Conservation (phyloP, 129 eudicot genomes). For the carrot (Daucus carota) region DH1_v3.0 NC_030387.2:33465501-33466000, state of each 20-base stretch:
- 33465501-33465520: constrained; percentile 38
- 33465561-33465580: no score
- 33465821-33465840: neutral
- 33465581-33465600: no score
- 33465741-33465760: constrained; percentile 78
- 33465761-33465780: constrained; percentile 38
- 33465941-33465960: constrained; percentile 42
- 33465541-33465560: constrained; percentile 25
- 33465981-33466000: constrained; percentile 64
- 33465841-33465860: neutral
- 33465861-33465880: neutral
- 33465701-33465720: constrained; percentile 58
- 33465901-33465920: neutral
- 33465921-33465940: constrained; percentile 17
- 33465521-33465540: constrained; percentile 36
- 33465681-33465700: constrained; percentile 29
- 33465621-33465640: neutral
- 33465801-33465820: neutral
- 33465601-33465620: no score
- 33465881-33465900: neutral
- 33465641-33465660: neutral
- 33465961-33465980: constrained; percentile 84
- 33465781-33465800: neutral
- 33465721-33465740: constrained; percentile 78
- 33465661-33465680: constrained; percentile 11